These are phyloP conservation scores for Tetraselmis chui DNA, from an alignment of 139 green algal species.

Conservation along the genomic window DNA sequence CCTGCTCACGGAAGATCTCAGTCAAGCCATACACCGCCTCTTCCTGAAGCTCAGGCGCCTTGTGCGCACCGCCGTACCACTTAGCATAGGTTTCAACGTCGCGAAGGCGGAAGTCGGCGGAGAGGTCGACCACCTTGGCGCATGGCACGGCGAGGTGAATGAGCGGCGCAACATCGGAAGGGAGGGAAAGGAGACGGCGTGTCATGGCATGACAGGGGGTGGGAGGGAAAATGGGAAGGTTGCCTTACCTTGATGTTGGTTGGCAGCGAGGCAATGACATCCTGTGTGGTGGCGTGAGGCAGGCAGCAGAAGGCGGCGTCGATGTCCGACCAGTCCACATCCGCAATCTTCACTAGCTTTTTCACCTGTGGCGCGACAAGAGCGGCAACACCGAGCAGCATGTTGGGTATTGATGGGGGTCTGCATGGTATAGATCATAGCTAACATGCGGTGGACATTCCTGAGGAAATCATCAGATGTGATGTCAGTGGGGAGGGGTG, in stretches of 20 bases:
- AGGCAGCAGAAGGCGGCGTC: conserved; percentile 97
- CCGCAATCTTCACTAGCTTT: conserved; percentile 77
- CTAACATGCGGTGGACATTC: too few species aligned
- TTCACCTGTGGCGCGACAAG: not conserved
- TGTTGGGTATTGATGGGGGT: too few species aligned
- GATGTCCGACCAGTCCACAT: conserved; percentile 75
- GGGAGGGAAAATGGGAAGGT: too few species aligned
- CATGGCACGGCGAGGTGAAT: too few species aligned
- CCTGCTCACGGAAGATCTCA: conserved; percentile 74
- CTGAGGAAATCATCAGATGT: too few species aligned
- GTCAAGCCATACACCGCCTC: conserved; percentile 95
- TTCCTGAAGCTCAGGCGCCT: conserved; percentile 86
- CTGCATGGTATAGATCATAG: too few species aligned
- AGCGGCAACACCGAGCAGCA: conserved; percentile 11
- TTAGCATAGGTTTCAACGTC: conserved; percentile 79
- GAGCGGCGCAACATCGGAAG: too few species aligned
- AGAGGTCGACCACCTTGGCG: conserved; percentile 95
- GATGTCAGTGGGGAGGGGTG: too few species aligned
- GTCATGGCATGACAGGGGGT: too few species aligned
- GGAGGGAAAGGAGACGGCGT: too few species aligned
- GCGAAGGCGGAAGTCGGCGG: conserved; percentile 88
- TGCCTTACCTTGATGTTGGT: conserved; percentile 53
- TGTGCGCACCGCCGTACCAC: conserved; percentile 91
- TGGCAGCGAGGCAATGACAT: conserved; percentile 77
- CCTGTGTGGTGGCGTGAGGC: conserved; percentile 90